Percentiles rank a stretch among this genome's conserved stretches.
Evolutionary conservation across 108 stramenopile species (phyloP).

Genomic region (Cyclotella distinguenda): DNA sequence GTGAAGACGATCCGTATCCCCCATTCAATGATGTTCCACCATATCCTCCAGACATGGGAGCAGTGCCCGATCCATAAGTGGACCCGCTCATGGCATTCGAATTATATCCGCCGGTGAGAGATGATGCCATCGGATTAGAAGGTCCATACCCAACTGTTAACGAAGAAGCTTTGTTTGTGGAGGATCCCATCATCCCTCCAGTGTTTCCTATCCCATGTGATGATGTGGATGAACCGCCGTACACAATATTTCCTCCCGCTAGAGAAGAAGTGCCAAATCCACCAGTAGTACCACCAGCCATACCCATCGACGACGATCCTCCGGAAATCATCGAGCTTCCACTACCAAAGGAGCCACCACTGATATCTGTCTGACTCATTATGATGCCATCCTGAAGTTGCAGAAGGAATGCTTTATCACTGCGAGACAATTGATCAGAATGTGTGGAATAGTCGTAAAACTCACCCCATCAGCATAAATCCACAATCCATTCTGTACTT

Average conservation of each 20-base stretch:
- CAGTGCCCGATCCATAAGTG: background rate
- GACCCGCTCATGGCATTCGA: constrained; percentile 10
- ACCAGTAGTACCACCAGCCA: constrained; percentile 6
- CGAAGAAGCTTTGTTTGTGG: constrained; percentile 1
- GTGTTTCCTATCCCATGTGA: background rate
- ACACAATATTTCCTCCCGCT: background rate
- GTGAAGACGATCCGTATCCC: constrained; percentile 14
- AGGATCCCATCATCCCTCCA: background rate
- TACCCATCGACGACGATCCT: constrained; percentile 6
- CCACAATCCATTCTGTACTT: constrained; percentile 34
- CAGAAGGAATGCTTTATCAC: background rate
- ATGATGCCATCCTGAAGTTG: constrained; percentile 27
- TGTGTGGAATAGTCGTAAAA: background rate
- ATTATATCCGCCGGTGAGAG: constrained; percentile 30
- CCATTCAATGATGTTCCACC: constrained; percentile 27
- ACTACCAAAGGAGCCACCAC: constrained; percentile 39
- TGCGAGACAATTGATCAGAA: background rate
- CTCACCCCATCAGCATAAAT: constrained; percentile 32
- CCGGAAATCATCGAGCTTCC: constrained; percentile 4
- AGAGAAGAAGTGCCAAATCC: constrained; percentile 17
- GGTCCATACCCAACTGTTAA: constrained; percentile 13
- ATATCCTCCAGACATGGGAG: constrained; percentile 4
- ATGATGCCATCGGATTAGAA: background rate
- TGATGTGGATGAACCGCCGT: constrained; percentile 17
- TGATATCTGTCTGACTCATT: constrained; percentile 31